phyloP scores from a whole-genome alignment of 1,139 yeast species.

The Komagataea norvegica region DNA sequence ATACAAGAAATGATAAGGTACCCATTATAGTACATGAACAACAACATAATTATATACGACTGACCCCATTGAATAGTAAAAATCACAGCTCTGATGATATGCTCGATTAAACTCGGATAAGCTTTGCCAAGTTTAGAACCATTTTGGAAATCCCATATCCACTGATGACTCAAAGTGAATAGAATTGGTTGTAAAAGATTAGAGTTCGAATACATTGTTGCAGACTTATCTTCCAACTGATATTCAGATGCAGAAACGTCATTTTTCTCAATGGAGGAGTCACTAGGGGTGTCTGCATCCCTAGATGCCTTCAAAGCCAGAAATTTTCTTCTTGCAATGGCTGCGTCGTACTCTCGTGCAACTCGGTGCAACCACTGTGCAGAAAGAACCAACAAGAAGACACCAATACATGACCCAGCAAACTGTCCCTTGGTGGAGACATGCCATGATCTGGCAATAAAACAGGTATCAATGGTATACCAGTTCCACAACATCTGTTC shows the following conservation, averaged over 20 bases:
- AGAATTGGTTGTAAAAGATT: constrained; percentile 28
- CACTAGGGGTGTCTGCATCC: neutral
- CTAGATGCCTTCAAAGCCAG: neutral
- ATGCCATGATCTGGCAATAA: constrained; percentile 62
- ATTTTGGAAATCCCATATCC: constrained; percentile 31
- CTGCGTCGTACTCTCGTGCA: constrained; percentile 45
- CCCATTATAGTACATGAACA: constrained; percentile 73
- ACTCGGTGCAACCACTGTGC: constrained; percentile 55
- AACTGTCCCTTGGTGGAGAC: constrained; percentile 53
- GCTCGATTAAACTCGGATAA: constrained; percentile 44
- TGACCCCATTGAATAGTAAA: constrained; percentile 59
- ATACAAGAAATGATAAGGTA: constrained; percentile 59
- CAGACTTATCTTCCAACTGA: constrained; percentile 1
- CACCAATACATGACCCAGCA: constrained; percentile 70
- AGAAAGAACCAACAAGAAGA: constrained; percentile 50
- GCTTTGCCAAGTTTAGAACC: constrained; percentile 21
- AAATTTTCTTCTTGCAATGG: constrained; percentile 22
- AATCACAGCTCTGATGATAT: constrained; percentile 42
- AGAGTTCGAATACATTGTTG: constrained; percentile 8
- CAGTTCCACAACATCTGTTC: constrained; percentile 50
- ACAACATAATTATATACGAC: constrained; percentile 60
- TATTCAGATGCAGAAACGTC: constrained; percentile 1
- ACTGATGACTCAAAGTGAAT: constrained; percentile 37
- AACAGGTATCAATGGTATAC: constrained; percentile 59
- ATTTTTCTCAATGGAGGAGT: constrained; percentile 6